phyloP scores from a whole-genome alignment of 75 land plant genomes.

The Pinus tabuliformis region DNA sequence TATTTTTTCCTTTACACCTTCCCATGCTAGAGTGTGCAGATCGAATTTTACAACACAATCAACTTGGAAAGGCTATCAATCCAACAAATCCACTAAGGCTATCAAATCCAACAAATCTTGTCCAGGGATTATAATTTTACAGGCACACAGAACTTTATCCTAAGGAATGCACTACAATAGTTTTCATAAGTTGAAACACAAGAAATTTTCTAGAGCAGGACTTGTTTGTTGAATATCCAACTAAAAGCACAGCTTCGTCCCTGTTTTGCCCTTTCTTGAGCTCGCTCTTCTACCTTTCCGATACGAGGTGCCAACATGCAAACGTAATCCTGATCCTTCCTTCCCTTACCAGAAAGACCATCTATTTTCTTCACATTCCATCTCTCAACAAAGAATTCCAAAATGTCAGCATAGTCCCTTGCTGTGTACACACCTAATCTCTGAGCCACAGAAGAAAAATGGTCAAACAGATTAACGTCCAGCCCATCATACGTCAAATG shows the following conservation, averaged over 20 bases:
- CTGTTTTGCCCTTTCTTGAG: slow-evolving; percentile 29
- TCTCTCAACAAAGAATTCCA: slow-evolving; percentile 48
- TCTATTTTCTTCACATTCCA: slow-evolving; percentile 43
- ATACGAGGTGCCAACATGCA: slow-evolving; percentile 37
- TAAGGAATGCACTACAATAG: too few species aligned
- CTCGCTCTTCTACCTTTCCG: slow-evolving; percentile 44
- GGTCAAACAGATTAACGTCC: slow-evolving; percentile 43
- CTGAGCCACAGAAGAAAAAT: slow-evolving; percentile 55
- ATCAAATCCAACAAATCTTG: neutral
- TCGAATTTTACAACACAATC: too few species aligned
- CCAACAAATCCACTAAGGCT: too few species aligned
- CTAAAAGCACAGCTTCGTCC: slow-evolving; percentile 27
- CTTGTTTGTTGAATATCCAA: slow-evolving; percentile 51
- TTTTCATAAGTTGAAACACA: too few species aligned
- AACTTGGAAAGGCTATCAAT: too few species aligned
- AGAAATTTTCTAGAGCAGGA: slow-evolving; percentile 12
- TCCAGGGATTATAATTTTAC: too few species aligned
- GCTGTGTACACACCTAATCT: slow-evolving; percentile 59
- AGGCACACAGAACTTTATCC: too few species aligned
- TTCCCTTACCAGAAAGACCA: slow-evolving; percentile 47
- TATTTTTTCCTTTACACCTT: too few species aligned
- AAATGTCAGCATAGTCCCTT: slow-evolving; percentile 47
- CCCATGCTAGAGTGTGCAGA: too few species aligned
- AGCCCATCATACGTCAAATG: slow-evolving; percentile 60
- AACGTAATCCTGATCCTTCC: slow-evolving; percentile 49